Evolutionary conservation across 2,329 filamentous ascomycete species (phyloP), one percentile per base, ranked within the genome.

Genomic region (Ascochyta fabae): DNA sequence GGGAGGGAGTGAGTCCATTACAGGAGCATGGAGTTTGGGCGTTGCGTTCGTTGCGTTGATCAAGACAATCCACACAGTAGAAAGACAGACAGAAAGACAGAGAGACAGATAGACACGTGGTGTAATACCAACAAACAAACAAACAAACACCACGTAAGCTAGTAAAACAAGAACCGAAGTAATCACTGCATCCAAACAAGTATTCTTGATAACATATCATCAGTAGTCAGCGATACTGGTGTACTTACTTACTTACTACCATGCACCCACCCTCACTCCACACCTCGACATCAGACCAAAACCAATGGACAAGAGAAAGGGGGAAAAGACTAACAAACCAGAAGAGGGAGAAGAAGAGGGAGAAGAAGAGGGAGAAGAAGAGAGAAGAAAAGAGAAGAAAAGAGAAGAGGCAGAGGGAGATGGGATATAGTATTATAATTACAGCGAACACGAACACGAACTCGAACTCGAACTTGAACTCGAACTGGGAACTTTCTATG

Each of bases 351-450:
- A 7, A 7, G 4, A 4, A 6, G 26, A 27, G 6, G 9, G 26
- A 3, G 26, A 5, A 27, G 9, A 9, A 27, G 26, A 27, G 9
- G 26, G 26, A 29, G 4, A 29, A 10, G 3, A 10, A 29, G 2
- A 29, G 6, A 10, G 27, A 29, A 29, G 10, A 13, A 15, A 10
- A 31, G 12, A 31, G 10, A 31, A 12, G 10, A 13, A 15, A 33
- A 40, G 34, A 48, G 41, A 29, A 8, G 8, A 26, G 8, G 27
- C 8, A 9, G 27, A 10, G 27, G 7, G 3, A 10, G 27, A 12
- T 10, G 29, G 29, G 10, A 31, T 31, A 27, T 56, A 46, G 48
- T 55, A 56, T 56, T 52, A 56, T 56, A 56, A 56, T 56, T 56
- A 56, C 53, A 56, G 42, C 48, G 53, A 56, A 46, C n/a, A 9